Base-by-base conservation (phyloP, 176 grass and related monocot species). In the Hordeum vulgare region DNA sequence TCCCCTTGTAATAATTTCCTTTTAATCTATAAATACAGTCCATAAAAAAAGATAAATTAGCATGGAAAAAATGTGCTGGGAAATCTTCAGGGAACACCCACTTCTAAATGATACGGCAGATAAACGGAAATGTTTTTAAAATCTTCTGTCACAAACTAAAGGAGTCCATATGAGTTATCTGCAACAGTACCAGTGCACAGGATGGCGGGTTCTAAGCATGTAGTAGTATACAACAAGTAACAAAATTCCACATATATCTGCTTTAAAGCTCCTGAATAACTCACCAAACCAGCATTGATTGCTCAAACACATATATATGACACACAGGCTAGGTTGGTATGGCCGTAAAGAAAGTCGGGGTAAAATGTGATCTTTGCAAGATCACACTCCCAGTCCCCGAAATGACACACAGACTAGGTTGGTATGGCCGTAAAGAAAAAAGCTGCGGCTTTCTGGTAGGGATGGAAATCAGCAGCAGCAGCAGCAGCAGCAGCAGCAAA, bases 281-380 rank as follows among this genome's bases (percentile, higher is more conserved):
- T 69, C 61, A 81, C 21, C 79, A 77, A 82, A 81, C 71, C 23
- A 68, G 7, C 70, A 82, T 81, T 82, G 53, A 58, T 49, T 70
- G 72, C 40, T n/a, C 61, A 60, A 1, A 68, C 36, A 11, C 15
- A 68, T 64, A 61, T n/a, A n/a, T n/a, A n/a, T n/a, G n/a, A n/a
- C n/a, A n/a, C n/a, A n/a, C n/a, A n/a, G n/a, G n/a, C n/a, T n/a
- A n/a, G n/a, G n/a, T n/a, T n/a, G n/a, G n/a, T n/a, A n/a, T n/a
- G n/a, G n/a, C n/a, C n/a, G n/a, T n/a, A n/a, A 77, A 77, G 61
- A 70, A 10, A 27, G 31, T 39, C 27, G 37, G 6, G 49, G 76
- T 42, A 77, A 82, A 70, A 14, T 69, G 11, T 12, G 60, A 20
- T 66, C 21, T 69, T 77, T 82, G 18, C 17, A 14, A 67, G 47